Percentiles rank a stretch among this genome's conserved stretches.
phyloP scores from a whole-genome alignment of 164 flowering plant genomes.

The Vitis riparia region DNA sequence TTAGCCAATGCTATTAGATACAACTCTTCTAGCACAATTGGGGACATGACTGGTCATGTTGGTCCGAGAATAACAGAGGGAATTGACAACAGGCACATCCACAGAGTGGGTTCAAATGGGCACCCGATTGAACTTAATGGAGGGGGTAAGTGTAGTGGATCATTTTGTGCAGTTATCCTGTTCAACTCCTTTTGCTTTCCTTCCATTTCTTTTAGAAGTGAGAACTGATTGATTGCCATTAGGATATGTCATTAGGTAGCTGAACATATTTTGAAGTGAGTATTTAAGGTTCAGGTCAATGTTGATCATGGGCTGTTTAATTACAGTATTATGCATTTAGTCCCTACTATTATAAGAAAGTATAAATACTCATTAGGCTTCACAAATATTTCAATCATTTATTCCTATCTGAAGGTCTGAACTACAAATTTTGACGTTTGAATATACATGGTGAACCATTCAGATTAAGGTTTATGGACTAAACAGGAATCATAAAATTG shows the following conservation, averaged over 20 bases:
- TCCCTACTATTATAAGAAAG: too few relatives aligned
- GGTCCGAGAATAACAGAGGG: constrained; percentile 41
- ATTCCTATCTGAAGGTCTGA: background rate
- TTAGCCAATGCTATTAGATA: constrained; percentile 37
- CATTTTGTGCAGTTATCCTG: background rate
- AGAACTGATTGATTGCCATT: background rate
- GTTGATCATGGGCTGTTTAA: background rate
- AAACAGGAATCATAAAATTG: too few relatives aligned
- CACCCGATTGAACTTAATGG: constrained; percentile 44
- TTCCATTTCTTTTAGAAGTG: background rate
- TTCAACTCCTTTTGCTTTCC: background rate
- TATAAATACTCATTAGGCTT: too few relatives aligned
- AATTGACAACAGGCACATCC: constrained; percentile 38
- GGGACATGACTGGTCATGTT: constrained; percentile 30
- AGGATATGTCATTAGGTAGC: background rate
- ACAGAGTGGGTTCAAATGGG: constrained; percentile 41
- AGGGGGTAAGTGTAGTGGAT: constrained; percentile 37
- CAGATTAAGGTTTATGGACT: too few relatives aligned
- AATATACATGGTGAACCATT: background rate
- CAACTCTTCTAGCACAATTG: constrained; percentile 37
- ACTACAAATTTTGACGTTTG: background rate
- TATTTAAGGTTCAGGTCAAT: background rate
- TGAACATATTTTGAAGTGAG: background rate
- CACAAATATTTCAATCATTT: too few relatives aligned
- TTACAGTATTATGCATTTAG: background rate